These are phyloP conservation scores for Alternaria triticimaculans DNA, from an alignment of 2,329 filamentous ascomycete species.

Conservation along the genomic window DNA sequence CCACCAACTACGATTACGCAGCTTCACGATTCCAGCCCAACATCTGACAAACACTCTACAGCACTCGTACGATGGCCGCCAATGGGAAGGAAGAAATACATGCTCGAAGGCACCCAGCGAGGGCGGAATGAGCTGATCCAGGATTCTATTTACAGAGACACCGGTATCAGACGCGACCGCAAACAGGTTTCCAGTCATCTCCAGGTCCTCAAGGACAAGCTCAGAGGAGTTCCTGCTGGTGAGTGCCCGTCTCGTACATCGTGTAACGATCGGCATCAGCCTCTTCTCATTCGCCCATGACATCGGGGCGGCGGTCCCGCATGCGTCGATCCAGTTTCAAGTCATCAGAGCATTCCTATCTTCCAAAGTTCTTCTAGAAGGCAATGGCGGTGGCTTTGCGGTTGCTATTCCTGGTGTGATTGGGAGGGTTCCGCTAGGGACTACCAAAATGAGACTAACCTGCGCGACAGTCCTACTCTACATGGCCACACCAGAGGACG, in stretches of 20 bases:
- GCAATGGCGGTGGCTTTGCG: slow-evolving; percentile 2
- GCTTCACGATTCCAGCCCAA: background rate
- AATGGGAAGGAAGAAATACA: slow-evolving; percentile 63
- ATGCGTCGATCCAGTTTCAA: background rate
- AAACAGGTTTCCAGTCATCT: slow-evolving; percentile 71
- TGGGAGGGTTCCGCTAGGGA: slow-evolving; percentile 16
- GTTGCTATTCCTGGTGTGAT: slow-evolving; percentile 7
- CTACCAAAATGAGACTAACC: slow-evolving; percentile 29
- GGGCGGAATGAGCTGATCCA: slow-evolving; percentile 69
- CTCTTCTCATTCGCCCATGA: background rate
- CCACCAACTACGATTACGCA: background rate
- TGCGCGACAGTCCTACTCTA: slow-evolving; percentile 48
- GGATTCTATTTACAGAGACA: slow-evolving; percentile 62
- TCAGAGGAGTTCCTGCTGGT: slow-evolving; percentile 61
- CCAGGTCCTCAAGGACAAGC: slow-evolving; percentile 65
- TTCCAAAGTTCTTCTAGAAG: slow-evolving; percentile 3
- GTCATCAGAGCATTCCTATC: background rate
- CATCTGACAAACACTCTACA: slow-evolving; percentile 5
- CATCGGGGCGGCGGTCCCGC: background rate
- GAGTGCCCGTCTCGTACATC: slow-evolving; percentile 32
- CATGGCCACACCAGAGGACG: slow-evolving; percentile 48
- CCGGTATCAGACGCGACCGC: slow-evolving; percentile 59
- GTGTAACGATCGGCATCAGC: background rate
- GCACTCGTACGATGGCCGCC: slow-evolving; percentile 60
- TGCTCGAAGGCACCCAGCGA: slow-evolving; percentile 58